Evolutionary conservation across 352 stramenopile genomes (phyloP).

Genomic region (Phytophthora pinifolia): DNA sequence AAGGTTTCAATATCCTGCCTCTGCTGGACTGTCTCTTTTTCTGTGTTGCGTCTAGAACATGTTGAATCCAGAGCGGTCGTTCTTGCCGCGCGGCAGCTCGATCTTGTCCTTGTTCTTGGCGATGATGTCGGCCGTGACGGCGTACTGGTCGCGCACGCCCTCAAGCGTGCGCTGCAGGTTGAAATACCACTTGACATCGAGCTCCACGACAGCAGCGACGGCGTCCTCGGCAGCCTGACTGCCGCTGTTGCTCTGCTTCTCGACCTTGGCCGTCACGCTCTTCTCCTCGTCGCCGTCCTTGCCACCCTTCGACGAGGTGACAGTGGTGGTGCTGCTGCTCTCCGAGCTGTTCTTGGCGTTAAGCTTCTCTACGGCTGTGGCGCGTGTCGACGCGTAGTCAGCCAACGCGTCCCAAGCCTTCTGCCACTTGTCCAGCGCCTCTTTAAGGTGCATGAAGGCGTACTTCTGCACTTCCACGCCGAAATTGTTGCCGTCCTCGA

Average conservation of each 20-base stretch:
- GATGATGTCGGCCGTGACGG: conserved; percentile 65
- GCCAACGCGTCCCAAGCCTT: conserved; percentile 75
- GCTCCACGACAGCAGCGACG: conserved; percentile 61
- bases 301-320: conserved; percentile 53
- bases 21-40: conserved; percentile 1
- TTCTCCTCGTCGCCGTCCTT: conserved; percentile 80
- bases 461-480: conserved; percentile 86
- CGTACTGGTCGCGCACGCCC: conserved; percentile 77
- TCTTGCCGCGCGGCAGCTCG: conserved; percentile 60
- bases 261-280: conserved; percentile 52
- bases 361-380: conserved; percentile 70
- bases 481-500: conserved; percentile 89
- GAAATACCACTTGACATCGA: conserved; percentile 88
- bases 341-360: conserved; percentile 65
- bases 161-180: conserved; percentile 72
- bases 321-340: conserved; percentile 55
- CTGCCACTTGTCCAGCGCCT: conserved; percentile 63
- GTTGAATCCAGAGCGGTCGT: conserved; percentile 68
- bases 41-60: conserved; percentile 62
- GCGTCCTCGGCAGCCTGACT: conserved; percentile 49
- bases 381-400: conserved; percentile 70
- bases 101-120: conserved; percentile 87
- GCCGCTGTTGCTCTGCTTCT: conserved; percentile 50
- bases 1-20: background rate
- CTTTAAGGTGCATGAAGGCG: conserved; percentile 67